Conservation (phyloP, 257 asterid genomes). For the Orobanche coerulescens region DNA sequence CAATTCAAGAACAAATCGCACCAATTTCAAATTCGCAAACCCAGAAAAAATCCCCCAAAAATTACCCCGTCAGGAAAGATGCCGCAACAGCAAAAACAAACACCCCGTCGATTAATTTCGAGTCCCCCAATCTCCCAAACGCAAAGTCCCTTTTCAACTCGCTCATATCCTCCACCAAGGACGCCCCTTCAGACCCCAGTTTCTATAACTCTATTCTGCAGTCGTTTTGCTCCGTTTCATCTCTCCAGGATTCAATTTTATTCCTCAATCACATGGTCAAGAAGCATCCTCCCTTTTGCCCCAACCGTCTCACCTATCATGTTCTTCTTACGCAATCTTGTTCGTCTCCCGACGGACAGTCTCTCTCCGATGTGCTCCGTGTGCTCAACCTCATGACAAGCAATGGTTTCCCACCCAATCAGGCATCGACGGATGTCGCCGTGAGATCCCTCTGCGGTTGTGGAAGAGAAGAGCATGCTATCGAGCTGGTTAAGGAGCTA, state of each 20-base stretch:
- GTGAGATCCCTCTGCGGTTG: conserved; percentile 68
- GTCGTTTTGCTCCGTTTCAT: conserved; percentile 54
- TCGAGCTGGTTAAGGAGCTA: conserved; percentile 67
- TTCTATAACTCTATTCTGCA: conserved; percentile 55
- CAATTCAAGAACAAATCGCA: conserved; percentile 16
- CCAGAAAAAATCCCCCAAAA: conserved; percentile 27
- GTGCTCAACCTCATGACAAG: conserved; percentile 63
- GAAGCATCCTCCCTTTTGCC: conserved; percentile 65
- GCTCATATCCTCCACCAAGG: conserved; percentile 40
- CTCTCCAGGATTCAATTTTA: conserved; percentile 67
- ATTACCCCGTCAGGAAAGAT: conserved; percentile 19
- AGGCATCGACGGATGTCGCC: conserved; percentile 56
- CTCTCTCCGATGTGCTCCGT: conserved; percentile 47
- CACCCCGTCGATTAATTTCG: conserved; percentile 35
- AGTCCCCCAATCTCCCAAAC: conserved; percentile 55
- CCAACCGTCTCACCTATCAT: conserved; percentile 62
- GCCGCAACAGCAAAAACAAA: conserved; percentile 14
- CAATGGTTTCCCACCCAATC: conserved; percentile 62
- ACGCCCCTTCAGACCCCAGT: conserved; percentile 44
- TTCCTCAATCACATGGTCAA: conserved; percentile 78
- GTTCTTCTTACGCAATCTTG: conserved; percentile 61
- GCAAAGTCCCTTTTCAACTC: conserved; percentile 74
- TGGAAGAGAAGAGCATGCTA: conserved; percentile 70
- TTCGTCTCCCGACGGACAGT: conserved; percentile 34
- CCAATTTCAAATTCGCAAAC: conserved; percentile 20